These are phyloP conservation scores for Cryptosporidium sp. DNA, from an alignment of 169 alveolate species.

Conservation along the genomic window DNA sequence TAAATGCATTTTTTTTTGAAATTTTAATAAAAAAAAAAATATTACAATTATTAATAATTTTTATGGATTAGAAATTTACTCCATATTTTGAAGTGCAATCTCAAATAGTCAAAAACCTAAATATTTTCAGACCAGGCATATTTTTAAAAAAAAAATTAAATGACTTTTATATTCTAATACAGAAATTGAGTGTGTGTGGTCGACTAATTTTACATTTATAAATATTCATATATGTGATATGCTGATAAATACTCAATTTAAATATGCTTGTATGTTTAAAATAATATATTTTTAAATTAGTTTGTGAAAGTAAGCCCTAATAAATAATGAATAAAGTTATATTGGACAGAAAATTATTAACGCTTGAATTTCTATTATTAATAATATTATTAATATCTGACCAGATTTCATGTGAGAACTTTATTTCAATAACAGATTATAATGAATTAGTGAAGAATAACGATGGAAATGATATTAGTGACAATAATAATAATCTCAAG, in stretches of 20 bases:
- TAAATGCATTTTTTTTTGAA: constrained; percentile 4
- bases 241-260: background rate
- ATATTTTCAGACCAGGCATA: background rate
- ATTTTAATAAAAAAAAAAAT: too few species aligned
- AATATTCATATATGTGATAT: too few species aligned
- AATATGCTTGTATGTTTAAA: background rate
- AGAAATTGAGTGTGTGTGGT: background rate
- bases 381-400: too few species aligned
- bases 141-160: too few species aligned
- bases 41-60: too few species aligned
- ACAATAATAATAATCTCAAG: background rate
- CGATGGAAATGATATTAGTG: background rate
- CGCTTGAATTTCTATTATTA: too few species aligned
- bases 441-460: background rate
- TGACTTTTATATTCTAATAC: background rate
- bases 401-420: background rate
- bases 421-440: background rate
- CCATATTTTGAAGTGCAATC: background rate
- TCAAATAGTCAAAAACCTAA: background rate
- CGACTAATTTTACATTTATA: too few species aligned
- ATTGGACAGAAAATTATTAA: too few species aligned
- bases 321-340: background rate
- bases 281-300: too few species aligned
- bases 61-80: background rate
- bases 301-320: background rate